A percentile compares a stretch with the other conserved stretches of the same genome.
Conservation (phyloP, 2,329 filamentous ascomycete species). For the Beauveria sp. region DNA sequence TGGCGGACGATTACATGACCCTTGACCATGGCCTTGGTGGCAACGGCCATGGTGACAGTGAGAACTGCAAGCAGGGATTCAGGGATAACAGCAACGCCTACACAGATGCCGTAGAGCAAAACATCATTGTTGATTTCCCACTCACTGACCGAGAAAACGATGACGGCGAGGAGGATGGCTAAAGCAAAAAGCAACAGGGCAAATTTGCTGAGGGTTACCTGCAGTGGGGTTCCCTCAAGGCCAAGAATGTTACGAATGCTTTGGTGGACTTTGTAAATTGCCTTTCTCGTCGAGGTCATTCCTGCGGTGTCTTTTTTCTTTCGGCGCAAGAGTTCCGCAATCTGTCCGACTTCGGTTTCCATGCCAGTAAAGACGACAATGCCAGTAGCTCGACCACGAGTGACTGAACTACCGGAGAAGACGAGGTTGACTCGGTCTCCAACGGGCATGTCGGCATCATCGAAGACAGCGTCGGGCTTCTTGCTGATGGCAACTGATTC, state of each 20-base stretch:
- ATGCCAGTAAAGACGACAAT: constrained; percentile 66
- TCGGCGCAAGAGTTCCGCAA: constrained; percentile 60
- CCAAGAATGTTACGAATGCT: constrained; percentile 50
- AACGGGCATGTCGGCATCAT: constrained; percentile 47
- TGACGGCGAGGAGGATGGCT: constrained; percentile 52
- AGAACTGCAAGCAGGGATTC: constrained; percentile 62
- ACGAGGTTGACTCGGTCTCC: constrained; percentile 65
- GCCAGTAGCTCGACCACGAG: constrained; percentile 60
- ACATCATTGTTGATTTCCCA: constrained; percentile 49
- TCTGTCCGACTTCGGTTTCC: constrained; percentile 68
- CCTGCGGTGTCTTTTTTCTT: constrained; percentile 37
- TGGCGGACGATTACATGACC: constrained; percentile 59
- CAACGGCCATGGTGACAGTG: constrained; percentile 63
- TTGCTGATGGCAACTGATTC: constrained; percentile 65
- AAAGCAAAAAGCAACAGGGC: constrained; percentile 72
- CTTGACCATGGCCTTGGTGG: constrained; percentile 56
- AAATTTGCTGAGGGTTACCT: constrained; percentile 78
- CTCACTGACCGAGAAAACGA: constrained; percentile 53
- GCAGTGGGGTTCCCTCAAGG: constrained; percentile 70
- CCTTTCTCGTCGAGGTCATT: constrained; percentile 35
- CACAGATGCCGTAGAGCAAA: constrained; percentile 53
- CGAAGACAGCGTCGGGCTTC: constrained; percentile 48
- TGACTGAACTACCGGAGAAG: constrained; percentile 66
- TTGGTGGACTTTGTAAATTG: constrained; percentile 35
- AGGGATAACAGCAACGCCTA: constrained; percentile 56